Evolutionary conservation across 371 early-diverging fungal species (phyloP).

Genomic region (Mortierella sp.): DNA sequence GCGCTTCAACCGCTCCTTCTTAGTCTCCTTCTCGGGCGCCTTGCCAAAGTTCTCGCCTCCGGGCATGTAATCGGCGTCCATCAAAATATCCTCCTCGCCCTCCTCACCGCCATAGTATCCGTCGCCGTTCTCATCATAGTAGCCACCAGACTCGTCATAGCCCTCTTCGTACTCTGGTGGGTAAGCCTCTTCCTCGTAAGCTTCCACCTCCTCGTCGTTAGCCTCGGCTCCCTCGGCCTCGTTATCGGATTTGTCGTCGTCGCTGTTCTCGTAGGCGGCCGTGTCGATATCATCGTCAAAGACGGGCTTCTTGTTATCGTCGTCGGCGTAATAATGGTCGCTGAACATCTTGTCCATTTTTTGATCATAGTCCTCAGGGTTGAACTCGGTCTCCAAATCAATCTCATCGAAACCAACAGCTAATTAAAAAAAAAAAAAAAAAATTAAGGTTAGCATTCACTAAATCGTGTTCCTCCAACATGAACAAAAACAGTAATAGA

Average conservation of each 20-base stretch:
- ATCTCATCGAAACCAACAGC: conserved; percentile 80
- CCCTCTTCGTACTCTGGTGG: conserved; percentile 49
- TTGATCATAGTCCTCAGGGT: conserved; percentile 85
- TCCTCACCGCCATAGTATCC: conserved; percentile 49
- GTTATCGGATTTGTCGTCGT: conserved; percentile 57
- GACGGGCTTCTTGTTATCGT: conserved; percentile 78
- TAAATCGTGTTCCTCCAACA: neutral
- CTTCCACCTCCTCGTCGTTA: conserved; percentile 20
- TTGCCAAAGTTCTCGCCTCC: conserved; percentile 71
- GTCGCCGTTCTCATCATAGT: conserved; percentile 46
- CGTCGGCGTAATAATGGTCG: conserved; percentile 75
- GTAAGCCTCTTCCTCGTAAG: conserved; percentile 52
- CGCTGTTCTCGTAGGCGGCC: conserved; percentile 57
- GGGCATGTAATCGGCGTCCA: conserved; percentile 93
- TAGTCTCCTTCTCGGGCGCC: conserved; percentile 57
- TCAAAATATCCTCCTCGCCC: conserved; percentile 78
- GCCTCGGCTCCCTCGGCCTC: conserved; percentile 48
- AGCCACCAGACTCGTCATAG: conserved; percentile 34
- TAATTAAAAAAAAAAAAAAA: conserved; percentile 26
- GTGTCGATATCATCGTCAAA: conserved; percentile 91
- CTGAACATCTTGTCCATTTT: conserved; percentile 87
- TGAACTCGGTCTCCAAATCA: conserved; percentile 93
- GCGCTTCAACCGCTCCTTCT: conserved; percentile 54
- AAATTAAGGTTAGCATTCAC: neutral
- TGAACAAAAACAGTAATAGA: neutral